phyloP scores from a whole-genome alignment of 208 protist genomes.

The Porcisia hertigi region DNA sequence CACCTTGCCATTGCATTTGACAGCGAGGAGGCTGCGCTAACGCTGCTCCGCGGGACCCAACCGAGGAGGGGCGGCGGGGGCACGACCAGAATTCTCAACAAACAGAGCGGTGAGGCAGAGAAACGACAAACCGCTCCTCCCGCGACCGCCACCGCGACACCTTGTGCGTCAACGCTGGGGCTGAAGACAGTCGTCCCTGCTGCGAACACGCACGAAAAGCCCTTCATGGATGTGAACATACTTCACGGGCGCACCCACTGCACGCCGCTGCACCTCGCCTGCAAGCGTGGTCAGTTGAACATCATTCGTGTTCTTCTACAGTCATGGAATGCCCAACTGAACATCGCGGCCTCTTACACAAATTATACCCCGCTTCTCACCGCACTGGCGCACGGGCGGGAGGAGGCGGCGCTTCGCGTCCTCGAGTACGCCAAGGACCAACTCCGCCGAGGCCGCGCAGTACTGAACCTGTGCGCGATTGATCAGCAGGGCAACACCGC shows the following conservation, averaged over 20 bases:
- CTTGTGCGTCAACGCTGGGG: not conserved
- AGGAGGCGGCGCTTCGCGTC: constrained; percentile 62
- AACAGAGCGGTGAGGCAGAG: not conserved
- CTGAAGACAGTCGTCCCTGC: not conserved
- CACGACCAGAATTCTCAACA: not conserved
- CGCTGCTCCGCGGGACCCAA: constrained; percentile 45
- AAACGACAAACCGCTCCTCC: not conserved
- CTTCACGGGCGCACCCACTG: constrained; percentile 63
- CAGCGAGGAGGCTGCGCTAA: constrained; percentile 57
- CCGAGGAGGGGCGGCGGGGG: constrained; percentile 7
- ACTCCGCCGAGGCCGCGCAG: constrained; percentile 56
- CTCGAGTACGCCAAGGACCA: constrained; percentile 79
- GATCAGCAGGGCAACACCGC: constrained; percentile 71
- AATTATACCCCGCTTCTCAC: constrained; percentile 70
- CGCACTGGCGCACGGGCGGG: constrained; percentile 54
- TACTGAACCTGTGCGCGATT: constrained; percentile 67
- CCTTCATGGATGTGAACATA: constrained; percentile 69
- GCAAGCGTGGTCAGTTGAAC: constrained; percentile 58
- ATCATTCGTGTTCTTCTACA: constrained; percentile 57
- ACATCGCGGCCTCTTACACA: constrained; percentile 50
- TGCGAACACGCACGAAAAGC: constrained; percentile 16
- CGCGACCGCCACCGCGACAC: not conserved
- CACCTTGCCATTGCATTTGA: constrained; percentile 71
- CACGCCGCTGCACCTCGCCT: constrained; percentile 82
- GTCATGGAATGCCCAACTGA: constrained; percentile 60